Base-by-base conservation (phyloP, 2,329 filamentous ascomycete genomes). In the Daldinia sp. region DNA sequence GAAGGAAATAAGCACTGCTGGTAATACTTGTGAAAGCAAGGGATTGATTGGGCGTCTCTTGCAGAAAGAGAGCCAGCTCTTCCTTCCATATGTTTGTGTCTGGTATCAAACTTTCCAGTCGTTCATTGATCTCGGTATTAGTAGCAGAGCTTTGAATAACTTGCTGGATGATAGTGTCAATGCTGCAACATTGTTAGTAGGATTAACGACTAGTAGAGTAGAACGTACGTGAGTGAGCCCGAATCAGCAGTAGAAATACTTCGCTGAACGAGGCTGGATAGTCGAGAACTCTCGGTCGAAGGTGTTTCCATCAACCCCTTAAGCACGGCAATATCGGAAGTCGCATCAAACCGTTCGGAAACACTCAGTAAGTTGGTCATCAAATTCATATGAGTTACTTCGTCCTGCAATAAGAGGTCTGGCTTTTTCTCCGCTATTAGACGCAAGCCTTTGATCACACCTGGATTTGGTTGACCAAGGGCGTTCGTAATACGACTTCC, bases 11-110 rank as follows among this genome's bases (percentile, higher is more conserved):
- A 0, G 88, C 88, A 3, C 93, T 93, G 0, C 88, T 89, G 6
- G 97, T 82, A 26, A 85, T 86, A 75, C 90, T 94, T 1, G 91
- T 93, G 4, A 97, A 87, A 0, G 93, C 88, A 2, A 97, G 80
- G 0, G 93, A 90, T 4, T 87, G 83, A 67, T 88, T 87, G 2
- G 89, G 86, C 0, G 81, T 73, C 0, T 80, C 76, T 33, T 83
- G 78, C 5, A 92, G 79, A 63, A 93, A 85, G 1, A 81, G 81
- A 0, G 78, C 75, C 2, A 97, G 79, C 13, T 92, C 87, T 13
- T 83, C 73, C 73, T 86, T 84, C 94, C 94, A 98, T 9, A 87
- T 80, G 1, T 85, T 81, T 0, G 83, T 80, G 71, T 86, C 86
- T 0, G 93, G 93, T 41, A 96, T 82, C 4, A 95, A 79, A 10